These are phyloP conservation scores for Trichoderma pleuroti DNA, from an alignment of 2,329 filamentous ascomycete genomes.

Conservation along the genomic window DNA sequence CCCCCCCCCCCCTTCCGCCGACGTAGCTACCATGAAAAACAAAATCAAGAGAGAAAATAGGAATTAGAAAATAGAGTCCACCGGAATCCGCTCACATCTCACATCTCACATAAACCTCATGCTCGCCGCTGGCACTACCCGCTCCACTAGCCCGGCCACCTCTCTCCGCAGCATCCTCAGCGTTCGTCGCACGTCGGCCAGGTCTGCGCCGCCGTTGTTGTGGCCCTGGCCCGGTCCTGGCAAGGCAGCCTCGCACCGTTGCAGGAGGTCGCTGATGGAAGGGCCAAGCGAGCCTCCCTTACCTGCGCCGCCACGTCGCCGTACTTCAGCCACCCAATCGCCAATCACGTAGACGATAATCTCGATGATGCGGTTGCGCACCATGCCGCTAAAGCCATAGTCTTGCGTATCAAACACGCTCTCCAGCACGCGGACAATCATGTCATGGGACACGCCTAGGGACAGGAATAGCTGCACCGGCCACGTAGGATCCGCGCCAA, in stretches of 20 bases:
- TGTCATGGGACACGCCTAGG: conserved; percentile 54
- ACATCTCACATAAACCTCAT: conserved; percentile 44
- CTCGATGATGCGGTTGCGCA: conserved; percentile 50
- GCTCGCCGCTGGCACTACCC: conserved; percentile 40
- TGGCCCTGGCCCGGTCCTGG: conserved; percentile 37
- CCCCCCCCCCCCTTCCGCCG: conserved; percentile 1
- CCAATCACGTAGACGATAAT: conserved; percentile 50
- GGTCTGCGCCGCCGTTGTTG: conserved; percentile 46
- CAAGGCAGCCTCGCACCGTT: conserved; percentile 46
- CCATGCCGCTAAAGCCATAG: conserved; percentile 53
- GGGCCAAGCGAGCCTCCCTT: conserved; percentile 39
- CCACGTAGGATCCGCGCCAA: conserved; percentile 56
- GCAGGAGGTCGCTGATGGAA: conserved; percentile 50
- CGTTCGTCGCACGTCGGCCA: conserved; percentile 42
- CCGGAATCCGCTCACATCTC: conserved; percentile 11
- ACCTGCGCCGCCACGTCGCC: conserved; percentile 43
- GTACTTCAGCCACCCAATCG: conserved; percentile 48
- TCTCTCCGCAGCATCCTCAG: conserved; percentile 43
- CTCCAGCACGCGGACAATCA: conserved; percentile 55
- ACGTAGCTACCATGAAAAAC: conserved; percentile 4
- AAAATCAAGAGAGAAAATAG: background rate
- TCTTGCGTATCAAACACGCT: conserved; percentile 57
- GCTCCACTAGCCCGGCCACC: conserved; percentile 43
- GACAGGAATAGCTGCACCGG: conserved; percentile 54
- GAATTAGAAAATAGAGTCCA: background rate